Percentiles rank a stretch among this genome's conserved stretches.
phyloP scores from a whole-genome alignment of 2,329 filamentous ascomycete species.

The Aspergillaceae sp. region DNA sequence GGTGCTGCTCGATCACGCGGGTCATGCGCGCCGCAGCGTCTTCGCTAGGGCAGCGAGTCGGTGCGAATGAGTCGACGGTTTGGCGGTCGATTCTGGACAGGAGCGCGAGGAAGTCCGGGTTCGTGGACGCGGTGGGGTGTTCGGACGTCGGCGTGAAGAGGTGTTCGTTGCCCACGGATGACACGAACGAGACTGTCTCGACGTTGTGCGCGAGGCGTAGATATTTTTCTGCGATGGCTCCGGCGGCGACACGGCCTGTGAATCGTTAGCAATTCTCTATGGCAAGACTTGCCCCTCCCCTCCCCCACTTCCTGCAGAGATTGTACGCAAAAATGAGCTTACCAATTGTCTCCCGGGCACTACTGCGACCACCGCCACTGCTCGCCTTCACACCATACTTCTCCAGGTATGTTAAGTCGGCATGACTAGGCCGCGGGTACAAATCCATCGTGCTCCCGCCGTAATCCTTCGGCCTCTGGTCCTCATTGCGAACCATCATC shows the following conservation, averaged over 20 bases:
- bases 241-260: conserved; percentile 71
- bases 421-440: conserved; percentile 85
- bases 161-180: conserved; percentile 71
- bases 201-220: conserved; percentile 69
- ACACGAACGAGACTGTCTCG: conserved; percentile 85
- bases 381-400: conserved; percentile 94
- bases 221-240: conserved; percentile 90
- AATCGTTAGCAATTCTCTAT: background rate
- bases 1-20: conserved; percentile 65
- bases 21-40: conserved; percentile 63
- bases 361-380: conserved; percentile 80
- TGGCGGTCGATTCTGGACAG: conserved; percentile 63
- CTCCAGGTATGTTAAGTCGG: conserved; percentile 93
- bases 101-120: conserved; percentile 70
- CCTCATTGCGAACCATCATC: conserved; percentile 81
- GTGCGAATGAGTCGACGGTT: conserved; percentile 73
- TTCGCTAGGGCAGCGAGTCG: conserved; percentile 74
- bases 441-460: conserved; percentile 80
- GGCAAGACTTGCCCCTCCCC: background rate
- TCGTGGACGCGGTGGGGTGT: conserved; percentile 60
- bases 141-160: conserved; percentile 64
- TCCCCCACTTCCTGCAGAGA: no score
- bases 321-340: conserved; percentile 8
- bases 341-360: conserved; percentile 92
- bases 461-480: conserved; percentile 89